These are phyloP conservation scores for Dothidotthia symphoricarpi DNA, from an alignment of 2,329 filamentous ascomycete genomes.

Conservation along the genomic window DNA sequence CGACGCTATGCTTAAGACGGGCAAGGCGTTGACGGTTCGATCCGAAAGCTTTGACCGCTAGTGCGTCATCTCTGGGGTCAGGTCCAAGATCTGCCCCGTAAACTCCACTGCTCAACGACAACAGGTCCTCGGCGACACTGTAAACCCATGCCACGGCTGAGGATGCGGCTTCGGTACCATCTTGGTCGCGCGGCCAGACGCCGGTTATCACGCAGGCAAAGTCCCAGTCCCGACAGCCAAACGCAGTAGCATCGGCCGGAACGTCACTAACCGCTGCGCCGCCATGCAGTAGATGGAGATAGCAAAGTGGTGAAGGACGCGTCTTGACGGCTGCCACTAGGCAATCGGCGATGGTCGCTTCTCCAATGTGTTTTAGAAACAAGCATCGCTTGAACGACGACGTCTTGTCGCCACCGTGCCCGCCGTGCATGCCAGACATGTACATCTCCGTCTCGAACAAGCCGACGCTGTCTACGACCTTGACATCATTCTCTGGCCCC, in stretches of 20 bases:
- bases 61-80: constrained; percentile 55
- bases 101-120: constrained; percentile 52
- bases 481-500: constrained; percentile 35
- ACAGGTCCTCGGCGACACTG: constrained; percentile 46
- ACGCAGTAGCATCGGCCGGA: constrained; percentile 52
- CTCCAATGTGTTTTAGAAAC: constrained; percentile 55
- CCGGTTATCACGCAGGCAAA: constrained; percentile 65
- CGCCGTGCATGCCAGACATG: constrained; percentile 59
- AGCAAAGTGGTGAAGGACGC: constrained; percentile 56
- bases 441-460: constrained; percentile 63
- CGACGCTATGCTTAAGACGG: constrained; percentile 51
- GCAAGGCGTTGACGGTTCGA: constrained; percentile 52
- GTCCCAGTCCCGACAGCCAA: constrained; percentile 63
- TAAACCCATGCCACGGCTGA: constrained; percentile 58
- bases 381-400: constrained; percentile 65
- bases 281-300: constrained; percentile 63
- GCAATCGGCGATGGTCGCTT: constrained; percentile 28
- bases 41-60: constrained; percentile 59
- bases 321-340: constrained; percentile 50
- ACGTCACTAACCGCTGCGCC: constrained; percentile 54
- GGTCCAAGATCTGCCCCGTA: constrained; percentile 64
- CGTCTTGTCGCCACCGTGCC: constrained; percentile 58
- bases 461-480: constrained; percentile 49
- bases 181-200: constrained; percentile 58
- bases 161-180: constrained; percentile 45